Conservation (phyloP, 73 alveolate genomes). For the Paramecium pentaurelia region DNA sequence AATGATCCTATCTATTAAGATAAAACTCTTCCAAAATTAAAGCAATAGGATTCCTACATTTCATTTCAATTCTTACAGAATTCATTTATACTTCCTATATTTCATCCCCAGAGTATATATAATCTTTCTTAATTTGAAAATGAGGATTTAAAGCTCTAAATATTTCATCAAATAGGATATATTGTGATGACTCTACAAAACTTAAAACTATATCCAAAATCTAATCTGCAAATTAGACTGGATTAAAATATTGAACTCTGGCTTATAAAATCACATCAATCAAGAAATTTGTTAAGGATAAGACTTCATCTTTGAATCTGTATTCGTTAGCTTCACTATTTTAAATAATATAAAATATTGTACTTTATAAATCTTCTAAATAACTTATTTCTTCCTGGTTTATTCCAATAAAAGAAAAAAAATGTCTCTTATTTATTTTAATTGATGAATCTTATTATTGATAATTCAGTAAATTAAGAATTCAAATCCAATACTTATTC, state of each 20-base stretch:
- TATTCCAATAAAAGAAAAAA: neutral
- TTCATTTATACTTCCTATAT: neutral
- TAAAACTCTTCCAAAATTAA: neutral
- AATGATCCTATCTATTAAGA: neutral
- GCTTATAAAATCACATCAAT: slow-evolving; percentile 3
- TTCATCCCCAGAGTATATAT: neutral
- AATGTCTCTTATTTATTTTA: neutral
- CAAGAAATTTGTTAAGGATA: neutral
- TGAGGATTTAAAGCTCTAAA: neutral
- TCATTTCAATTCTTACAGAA: neutral
- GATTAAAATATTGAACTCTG: slow-evolving; percentile 21
- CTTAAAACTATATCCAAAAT: slow-evolving; percentile 4
- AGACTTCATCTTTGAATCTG: neutral
- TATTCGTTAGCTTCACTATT: slow-evolving; percentile 32
- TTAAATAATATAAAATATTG: neutral
- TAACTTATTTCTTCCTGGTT: neutral
- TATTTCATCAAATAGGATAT: neutral
- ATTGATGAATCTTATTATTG: neutral
- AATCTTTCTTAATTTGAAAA: neutral
- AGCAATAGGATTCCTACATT: neutral
- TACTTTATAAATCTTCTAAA: slow-evolving; percentile 33
- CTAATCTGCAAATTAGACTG: slow-evolving; percentile 8
- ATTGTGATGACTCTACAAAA: neutral
- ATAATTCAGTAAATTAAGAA: neutral
- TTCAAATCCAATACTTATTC: neutral